A percentile compares a stretch with the other conserved stretches of the same genome.
Evolutionary conservation across 352 stramenopile species (phyloP).

Genomic region (Globisporangium alternatum): DNA sequence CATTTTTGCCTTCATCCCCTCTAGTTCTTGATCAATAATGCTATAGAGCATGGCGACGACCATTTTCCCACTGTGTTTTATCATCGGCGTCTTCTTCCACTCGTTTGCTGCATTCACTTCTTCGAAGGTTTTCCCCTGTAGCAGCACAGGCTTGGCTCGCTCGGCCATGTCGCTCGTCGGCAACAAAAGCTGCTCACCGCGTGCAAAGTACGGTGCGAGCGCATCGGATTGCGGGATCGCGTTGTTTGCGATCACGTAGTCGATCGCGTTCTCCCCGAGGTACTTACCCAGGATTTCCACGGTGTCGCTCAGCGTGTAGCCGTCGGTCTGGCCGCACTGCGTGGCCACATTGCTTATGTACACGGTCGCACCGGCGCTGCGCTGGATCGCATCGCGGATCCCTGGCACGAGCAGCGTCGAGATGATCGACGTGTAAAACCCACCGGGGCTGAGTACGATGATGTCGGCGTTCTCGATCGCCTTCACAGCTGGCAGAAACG

Average conservation of each 20-base stretch:
- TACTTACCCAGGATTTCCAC: conserved; percentile 65
- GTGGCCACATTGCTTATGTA: conserved; percentile 88
- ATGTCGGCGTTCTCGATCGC: conserved; percentile 86
- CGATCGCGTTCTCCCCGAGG: conserved; percentile 67
- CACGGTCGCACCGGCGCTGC: conserved; percentile 64
- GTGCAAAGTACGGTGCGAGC: conserved; percentile 62
- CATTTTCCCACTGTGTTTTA: conserved; percentile 78
- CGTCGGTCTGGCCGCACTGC: conserved; percentile 79
- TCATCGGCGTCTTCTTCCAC: conserved; percentile 84
- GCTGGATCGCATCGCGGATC: conserved; percentile 75
- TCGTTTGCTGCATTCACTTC: conserved; percentile 54
- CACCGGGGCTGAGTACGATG: conserved; percentile 76
- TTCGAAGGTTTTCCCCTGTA: conserved; percentile 80
- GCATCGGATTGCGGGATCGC: conserved; percentile 47
- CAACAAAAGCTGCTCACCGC: conserved; percentile 69
- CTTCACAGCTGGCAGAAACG: conserved; percentile 68
- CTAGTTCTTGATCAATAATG: conserved; percentile 85
- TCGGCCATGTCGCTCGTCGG: conserved; percentile 58
- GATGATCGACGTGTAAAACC: conserved; percentile 88
- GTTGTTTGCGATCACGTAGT: conserved; percentile 88
- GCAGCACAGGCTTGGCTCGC: conserved; percentile 55
- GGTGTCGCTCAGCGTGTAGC: conserved; percentile 69
- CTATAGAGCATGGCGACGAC: conserved; percentile 81
- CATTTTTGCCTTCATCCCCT: conserved; percentile 39
- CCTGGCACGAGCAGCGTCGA: conserved; percentile 73